Conservation (phyloP, 1,284 basidiomycete genomes). For the Ganoderma meredithae region DNA sequence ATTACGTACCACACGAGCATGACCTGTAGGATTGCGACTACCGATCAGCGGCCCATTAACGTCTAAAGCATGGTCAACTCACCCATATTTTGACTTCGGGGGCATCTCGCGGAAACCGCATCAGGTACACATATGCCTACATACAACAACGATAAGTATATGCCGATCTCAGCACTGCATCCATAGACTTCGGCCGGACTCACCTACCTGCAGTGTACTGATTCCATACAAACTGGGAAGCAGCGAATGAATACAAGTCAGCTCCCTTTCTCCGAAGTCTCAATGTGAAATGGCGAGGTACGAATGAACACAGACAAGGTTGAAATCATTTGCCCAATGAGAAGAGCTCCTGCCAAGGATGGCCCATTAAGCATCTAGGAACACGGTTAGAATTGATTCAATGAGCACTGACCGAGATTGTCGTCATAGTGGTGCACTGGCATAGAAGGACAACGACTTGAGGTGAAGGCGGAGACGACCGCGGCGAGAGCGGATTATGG, state of each 20-base stretch:
- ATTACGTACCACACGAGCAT: conserved; percentile 28
- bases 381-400: not conserved
- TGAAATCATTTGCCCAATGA: conserved; percentile 34
- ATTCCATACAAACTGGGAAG: conserved; percentile 30
- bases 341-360: conserved; percentile 27
- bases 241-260: not conserved
- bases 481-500: not conserved
- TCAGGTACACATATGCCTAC: conserved; percentile 35
- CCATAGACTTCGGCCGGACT: conserved; percentile 11
- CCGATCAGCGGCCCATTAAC: not conserved
- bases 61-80: not conserved
- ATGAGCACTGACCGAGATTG: conserved; percentile 27
- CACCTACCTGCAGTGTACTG: conserved; percentile 32
- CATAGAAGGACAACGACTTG: conserved; percentile 11
- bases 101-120: conserved; percentile 34
- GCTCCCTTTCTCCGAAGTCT: not conserved
- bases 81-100: conserved; percentile 33
- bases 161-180: conserved; percentile 5
- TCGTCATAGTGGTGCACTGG: conserved; percentile 27
- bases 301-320: conserved; percentile 27
- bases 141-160: conserved; percentile 7
- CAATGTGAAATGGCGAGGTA: not conserved
- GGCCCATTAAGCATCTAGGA: not conserved
- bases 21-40: conserved; percentile 13
- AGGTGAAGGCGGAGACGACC: not conserved